Conservation (phyloP, 2,329 filamentous ascomycete species). For the Penicillium crustosum region DNA sequence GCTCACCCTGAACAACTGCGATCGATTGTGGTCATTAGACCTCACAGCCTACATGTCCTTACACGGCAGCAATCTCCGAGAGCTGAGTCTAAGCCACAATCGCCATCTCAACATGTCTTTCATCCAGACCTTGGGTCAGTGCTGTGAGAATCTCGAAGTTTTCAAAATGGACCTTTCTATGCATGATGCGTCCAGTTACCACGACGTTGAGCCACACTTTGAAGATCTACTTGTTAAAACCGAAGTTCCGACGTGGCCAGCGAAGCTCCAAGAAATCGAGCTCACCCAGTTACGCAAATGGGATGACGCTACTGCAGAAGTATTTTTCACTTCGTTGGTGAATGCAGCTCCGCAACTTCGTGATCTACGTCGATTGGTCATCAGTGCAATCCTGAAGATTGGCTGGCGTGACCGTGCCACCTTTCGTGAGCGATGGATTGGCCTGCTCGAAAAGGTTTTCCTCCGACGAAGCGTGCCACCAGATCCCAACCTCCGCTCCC, state of each 20-base stretch:
- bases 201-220: constrained; percentile 74
- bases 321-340: constrained; percentile 76
- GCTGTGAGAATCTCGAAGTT: constrained; percentile 69
- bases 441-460: constrained; percentile 60
- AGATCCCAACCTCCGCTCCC: constrained; percentile 29
- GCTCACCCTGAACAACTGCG: constrained; percentile 77
- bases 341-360: constrained; percentile 66
- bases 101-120: constrained; percentile 75
- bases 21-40: constrained; percentile 67
- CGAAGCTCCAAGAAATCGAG: constrained; percentile 67
- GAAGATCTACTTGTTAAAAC: constrained; percentile 57
- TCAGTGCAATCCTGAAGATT: constrained; percentile 77
- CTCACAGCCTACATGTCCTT: constrained; percentile 65
- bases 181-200: constrained; percentile 65
- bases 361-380: constrained; percentile 66
- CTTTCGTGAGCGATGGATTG: constrained; percentile 76
- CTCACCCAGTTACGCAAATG: constrained; percentile 76
- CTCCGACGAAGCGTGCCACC: constrained; percentile 37
- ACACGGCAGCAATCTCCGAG: constrained; percentile 66
- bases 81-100: constrained; percentile 74
- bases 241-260: constrained; percentile 76
- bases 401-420: constrained; percentile 76
- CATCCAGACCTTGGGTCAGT: constrained; percentile 61
- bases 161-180: constrained; percentile 78
- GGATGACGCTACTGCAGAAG: constrained; percentile 66